A percentile compares a stretch with the other conserved stretches of the same genome.
Evolutionary conservation across 192 early-diverging fungal genomes (phyloP).

Genomic region (Gonapodya prolifera): DNA sequence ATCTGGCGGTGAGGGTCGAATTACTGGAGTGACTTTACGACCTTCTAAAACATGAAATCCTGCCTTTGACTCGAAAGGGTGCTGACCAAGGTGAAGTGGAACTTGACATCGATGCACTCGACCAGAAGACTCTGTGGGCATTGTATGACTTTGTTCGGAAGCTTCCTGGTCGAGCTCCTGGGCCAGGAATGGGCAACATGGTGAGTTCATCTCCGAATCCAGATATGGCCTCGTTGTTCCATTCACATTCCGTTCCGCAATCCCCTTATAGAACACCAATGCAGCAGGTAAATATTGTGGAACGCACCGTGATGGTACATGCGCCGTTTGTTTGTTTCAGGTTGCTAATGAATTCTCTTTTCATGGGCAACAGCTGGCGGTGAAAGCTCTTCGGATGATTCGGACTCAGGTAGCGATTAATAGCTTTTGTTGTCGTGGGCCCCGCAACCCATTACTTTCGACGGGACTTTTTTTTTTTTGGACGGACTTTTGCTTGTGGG

Average conservation of each 20-base stretch:
- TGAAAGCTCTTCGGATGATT: background rate
- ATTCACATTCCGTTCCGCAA: background rate
- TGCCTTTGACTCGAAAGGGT: conserved; percentile 12
- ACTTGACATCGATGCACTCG: conserved; percentile 86
- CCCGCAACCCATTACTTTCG: background rate
- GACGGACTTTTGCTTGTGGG: background rate
- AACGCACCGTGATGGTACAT: too few species aligned
- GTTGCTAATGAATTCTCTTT: too few species aligned
- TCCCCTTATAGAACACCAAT: background rate
- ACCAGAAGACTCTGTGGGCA: conserved; percentile 64
- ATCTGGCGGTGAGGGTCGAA: conserved; percentile 28
- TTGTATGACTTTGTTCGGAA: conserved; percentile 76
- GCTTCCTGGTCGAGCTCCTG: conserved; percentile 27
- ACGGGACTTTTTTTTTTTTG: background rate
- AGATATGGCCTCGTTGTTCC: background rate
- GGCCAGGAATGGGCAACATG: background rate
- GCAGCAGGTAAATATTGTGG: background rate
- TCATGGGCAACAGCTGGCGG: background rate
- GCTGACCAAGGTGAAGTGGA: conserved; percentile 81
- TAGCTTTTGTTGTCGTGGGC: background rate
- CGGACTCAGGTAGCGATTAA: background rate
- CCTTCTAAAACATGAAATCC: background rate
- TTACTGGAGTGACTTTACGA: background rate
- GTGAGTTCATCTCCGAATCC: background rate
- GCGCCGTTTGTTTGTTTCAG: too few species aligned